Conservation (phyloP, 1,284 basidiomycete genomes). For the Flammula alnicola region DNA sequence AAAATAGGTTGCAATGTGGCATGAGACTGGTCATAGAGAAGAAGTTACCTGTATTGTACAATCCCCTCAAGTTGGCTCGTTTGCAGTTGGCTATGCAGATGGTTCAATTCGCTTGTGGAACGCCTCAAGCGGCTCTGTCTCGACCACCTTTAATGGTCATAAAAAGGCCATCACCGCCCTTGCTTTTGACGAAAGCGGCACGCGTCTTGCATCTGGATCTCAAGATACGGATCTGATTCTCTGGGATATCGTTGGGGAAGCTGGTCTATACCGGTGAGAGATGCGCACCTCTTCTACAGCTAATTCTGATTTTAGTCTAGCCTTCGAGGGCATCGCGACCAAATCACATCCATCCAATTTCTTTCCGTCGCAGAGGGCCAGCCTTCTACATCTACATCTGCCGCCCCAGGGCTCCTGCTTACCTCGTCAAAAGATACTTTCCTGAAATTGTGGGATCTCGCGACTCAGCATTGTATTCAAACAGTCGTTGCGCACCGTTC, state of each 20-base stretch:
- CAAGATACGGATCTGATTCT: slow-evolving; percentile 95
- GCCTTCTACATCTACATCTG: slow-evolving; percentile 66
- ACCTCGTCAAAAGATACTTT: slow-evolving; percentile 93
- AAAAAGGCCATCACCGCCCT: slow-evolving; percentile 89
- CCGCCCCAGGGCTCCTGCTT: slow-evolving; percentile 71
- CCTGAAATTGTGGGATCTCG: slow-evolving; percentile 95
- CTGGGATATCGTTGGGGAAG: slow-evolving; percentile 96
- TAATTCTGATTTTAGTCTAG: slow-evolving; percentile 42
- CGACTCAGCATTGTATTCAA: slow-evolving; percentile 94
- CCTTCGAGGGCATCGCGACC: slow-evolving; percentile 91
- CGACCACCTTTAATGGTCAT: slow-evolving; percentile 95
- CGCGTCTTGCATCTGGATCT: slow-evolving; percentile 87
- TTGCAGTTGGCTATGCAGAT: slow-evolving; percentile 97
- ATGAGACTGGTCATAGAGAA: slow-evolving; percentile 89
- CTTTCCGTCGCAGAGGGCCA: slow-evolving; percentile 58
- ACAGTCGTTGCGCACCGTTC: slow-evolving; percentile 92
- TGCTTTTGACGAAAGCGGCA: slow-evolving; percentile 83
- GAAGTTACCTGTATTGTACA: slow-evolving; percentile 89
- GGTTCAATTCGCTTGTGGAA: slow-evolving; percentile 95
- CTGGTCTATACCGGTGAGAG: slow-evolving; percentile 83
- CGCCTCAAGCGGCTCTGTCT: slow-evolving; percentile 63
- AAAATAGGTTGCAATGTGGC: slow-evolving; percentile 90
- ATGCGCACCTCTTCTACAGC: slow-evolving; percentile 6
- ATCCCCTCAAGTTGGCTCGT: slow-evolving; percentile 78
- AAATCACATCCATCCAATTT: slow-evolving; percentile 87